These are phyloP conservation scores for Malus hybrid DNA, from an alignment of 331 rosid species.

Conservation along the genomic window DNA sequence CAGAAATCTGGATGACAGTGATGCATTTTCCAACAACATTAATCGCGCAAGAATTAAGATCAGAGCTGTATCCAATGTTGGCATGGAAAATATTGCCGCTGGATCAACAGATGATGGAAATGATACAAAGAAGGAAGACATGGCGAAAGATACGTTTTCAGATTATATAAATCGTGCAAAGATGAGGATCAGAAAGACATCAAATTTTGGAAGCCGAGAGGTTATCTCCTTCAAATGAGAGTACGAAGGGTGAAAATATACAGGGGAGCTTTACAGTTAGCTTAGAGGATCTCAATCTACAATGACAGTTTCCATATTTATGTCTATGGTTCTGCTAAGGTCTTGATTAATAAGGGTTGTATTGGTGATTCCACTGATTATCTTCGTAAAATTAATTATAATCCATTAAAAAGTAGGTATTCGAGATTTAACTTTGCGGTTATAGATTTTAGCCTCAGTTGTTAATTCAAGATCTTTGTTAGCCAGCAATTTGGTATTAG, in stretches of 20 bases:
- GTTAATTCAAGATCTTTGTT: not conserved
- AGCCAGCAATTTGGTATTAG: not conserved
- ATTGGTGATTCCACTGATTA: not conserved
- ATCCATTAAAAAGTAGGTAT: not conserved
- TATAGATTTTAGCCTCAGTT: not conserved
- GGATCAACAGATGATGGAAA: not conserved
- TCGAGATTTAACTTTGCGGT: not conserved
- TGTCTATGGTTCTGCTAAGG: not conserved
- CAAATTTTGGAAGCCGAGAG: conserved; percentile 9
- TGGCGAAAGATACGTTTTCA: not conserved
- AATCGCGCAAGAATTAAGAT: conserved; percentile 4
- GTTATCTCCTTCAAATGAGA: conserved; percentile 1
- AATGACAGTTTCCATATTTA: not conserved
- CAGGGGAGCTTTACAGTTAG: not conserved
- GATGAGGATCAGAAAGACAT: not conserved
- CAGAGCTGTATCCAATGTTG: conserved; percentile 10
- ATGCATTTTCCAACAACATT: conserved; percentile 19
- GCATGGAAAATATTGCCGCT: not conserved
- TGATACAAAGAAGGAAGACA: conserved; percentile 1
- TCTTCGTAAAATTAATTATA: not conserved
- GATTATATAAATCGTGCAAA: conserved; percentile 14
- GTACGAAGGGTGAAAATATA: not conserved
- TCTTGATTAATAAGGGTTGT: not conserved
- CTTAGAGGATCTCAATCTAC: not conserved
- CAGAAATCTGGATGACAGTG: not conserved